Evolutionary conservation across 805 yeast genomes (phyloP), one percentile per base, ranked within the genome.

Genomic region (Teunomyces panamensis): DNA sequence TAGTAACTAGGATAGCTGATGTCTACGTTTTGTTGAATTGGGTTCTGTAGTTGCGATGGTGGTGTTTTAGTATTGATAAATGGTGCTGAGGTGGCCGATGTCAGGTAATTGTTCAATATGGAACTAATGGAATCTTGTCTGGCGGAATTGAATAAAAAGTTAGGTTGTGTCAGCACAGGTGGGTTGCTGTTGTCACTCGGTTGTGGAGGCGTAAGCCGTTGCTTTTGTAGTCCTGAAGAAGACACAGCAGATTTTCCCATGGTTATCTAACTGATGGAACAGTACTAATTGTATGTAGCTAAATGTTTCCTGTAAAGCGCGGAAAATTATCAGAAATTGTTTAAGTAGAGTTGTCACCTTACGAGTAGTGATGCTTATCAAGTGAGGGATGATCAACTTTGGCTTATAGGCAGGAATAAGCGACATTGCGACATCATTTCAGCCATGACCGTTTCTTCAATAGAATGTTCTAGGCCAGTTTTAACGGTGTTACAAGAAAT

Each of bases 101-200:
- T 33, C 41, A 49, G 62, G 45, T 55, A 63, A 42, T 45, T 62
- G 44, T 57, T 63, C 35, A 65, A 46, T 8, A 65, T 49, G 34
- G 65, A 48, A 27, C 60, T 55, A 16, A 66, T 51, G 62, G 61
- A 64, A 42, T 66, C 69, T 44, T 64, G 68, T 16, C 71, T 52
- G 9, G 60, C 59, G 11, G 62, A 49, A 46, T 62, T 62, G 49
- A 60, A 64, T 45, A 65, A 46, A 41, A 61, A 62, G 46, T 55
- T 56, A 9, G 56, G 44, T 26, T 48, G 60, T 11, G 49, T 35
- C 41, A 49, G 48, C 16, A 33, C 27, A n/a, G 36, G 29, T 30
- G 34, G 28, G 46, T 43, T 42, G 29, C 35, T 16, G 34, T 30
- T 30, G 44, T 30, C 34, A 20, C 13, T 44, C 37, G 47, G 43